phyloP scores from a whole-genome alignment of 139 green algal genomes.

The Volvox africanus region DNA sequence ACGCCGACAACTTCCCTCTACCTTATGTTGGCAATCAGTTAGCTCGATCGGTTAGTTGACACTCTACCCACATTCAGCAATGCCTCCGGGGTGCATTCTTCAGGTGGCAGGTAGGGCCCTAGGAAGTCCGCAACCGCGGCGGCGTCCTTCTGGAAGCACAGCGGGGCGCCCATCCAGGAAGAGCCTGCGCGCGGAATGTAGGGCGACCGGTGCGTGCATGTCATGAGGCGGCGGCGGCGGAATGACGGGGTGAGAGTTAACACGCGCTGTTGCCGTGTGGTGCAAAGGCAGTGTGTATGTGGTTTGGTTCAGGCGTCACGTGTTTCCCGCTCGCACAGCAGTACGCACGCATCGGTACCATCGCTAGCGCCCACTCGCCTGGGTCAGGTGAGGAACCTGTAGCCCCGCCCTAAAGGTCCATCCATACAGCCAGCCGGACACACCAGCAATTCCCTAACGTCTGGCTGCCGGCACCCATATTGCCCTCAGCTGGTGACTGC shows the following conservation, averaged over 20 bases:
- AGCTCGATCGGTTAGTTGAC: background rate
- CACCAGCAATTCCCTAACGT: background rate
- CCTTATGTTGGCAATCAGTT: too few relatives aligned
- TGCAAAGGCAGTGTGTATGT: too few relatives aligned
- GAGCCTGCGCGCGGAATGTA: background rate
- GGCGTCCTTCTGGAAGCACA: background rate
- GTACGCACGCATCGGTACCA: too few relatives aligned
- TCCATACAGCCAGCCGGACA: background rate
- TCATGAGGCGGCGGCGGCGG: too few relatives aligned
- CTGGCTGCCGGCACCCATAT: background rate
- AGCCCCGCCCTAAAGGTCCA: background rate
- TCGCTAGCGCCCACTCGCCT: background rate
- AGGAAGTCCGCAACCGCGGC: background rate
- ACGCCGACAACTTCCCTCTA: too few relatives aligned
- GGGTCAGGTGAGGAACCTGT: too few relatives aligned
- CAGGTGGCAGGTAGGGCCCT: conserved; percentile 13
- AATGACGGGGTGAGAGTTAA: too few relatives aligned
- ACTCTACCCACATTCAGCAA: background rate
- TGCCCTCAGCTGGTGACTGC: too few relatives aligned
- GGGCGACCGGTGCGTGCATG: too few relatives aligned
- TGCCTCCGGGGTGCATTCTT: background rate
- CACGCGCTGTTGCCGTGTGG: too few relatives aligned
- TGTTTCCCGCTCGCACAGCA: too few relatives aligned
- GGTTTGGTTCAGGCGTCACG: too few relatives aligned
- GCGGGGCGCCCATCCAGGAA: background rate